phyloP scores from a whole-genome alignment of 2,329 filamentous ascomycete species.

The Neopestalotiopsis sp. region DNA sequence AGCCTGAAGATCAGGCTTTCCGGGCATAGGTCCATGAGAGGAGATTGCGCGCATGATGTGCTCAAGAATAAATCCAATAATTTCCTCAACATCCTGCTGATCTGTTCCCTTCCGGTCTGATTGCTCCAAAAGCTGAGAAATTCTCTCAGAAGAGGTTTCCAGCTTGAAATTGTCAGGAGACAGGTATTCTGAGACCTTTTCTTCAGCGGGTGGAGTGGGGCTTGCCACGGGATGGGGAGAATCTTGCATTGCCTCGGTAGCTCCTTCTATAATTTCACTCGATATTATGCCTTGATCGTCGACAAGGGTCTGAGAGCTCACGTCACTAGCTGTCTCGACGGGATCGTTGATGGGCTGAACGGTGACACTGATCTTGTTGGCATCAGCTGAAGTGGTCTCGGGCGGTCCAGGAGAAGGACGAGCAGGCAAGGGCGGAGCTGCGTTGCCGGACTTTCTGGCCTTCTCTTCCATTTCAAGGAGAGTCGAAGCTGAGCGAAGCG shows the following conservation, averaged over 20 bases:
- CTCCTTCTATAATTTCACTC: conserved; percentile 39
- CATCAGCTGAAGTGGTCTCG: conserved; percentile 33
- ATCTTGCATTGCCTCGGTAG: background rate
- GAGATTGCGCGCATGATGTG: conserved; percentile 89
- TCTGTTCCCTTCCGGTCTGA: conserved; percentile 58
- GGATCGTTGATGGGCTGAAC: conserved; percentile 37
- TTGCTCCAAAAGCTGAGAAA: conserved; percentile 48
- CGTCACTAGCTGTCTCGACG: conserved; percentile 49
- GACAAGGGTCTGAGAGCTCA: conserved; percentile 59
- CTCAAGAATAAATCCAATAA: conserved; percentile 90
- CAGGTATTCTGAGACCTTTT: background rate
- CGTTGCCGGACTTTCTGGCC: conserved; percentile 11
- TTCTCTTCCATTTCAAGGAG: conserved; percentile 19
- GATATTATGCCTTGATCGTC: background rate
- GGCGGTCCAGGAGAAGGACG: conserved; percentile 49
- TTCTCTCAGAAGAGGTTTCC: conserved; percentile 47
- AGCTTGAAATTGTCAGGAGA: conserved; percentile 38
- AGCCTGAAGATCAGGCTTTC: conserved; percentile 73
- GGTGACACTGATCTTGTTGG: conserved; percentile 39
- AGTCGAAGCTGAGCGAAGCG: conserved; percentile 62
- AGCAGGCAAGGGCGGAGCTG: conserved; percentile 55
- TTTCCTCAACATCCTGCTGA: conserved; percentile 96
- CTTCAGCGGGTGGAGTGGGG: background rate
- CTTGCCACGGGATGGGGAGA: background rate
- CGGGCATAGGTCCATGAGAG: conserved; percentile 64